Conservation (phyloP, 176 grass and related monocot genomes). For the Oryza punctata region DNA sequence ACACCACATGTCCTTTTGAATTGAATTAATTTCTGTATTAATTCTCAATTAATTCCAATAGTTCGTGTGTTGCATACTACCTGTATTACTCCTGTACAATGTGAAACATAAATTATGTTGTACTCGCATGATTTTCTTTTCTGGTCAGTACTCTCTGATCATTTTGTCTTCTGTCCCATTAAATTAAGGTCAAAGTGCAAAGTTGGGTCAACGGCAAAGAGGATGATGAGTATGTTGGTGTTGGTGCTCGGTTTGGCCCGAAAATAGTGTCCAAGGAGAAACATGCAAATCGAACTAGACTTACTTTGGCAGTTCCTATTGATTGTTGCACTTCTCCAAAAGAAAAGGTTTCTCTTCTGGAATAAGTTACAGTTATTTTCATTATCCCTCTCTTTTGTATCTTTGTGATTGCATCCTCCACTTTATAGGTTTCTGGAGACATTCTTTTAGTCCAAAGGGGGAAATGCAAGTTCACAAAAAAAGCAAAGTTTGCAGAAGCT, state of each 20-base stretch:
- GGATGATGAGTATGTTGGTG: constrained; percentile 78
- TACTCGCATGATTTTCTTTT: neutral
- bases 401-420: neutral
- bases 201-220: constrained; percentile 73
- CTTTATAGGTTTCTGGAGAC: constrained; percentile 68
- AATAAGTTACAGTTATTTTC: neutral
- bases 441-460: constrained; percentile 79
- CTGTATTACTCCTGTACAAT: neutral
- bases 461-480: constrained; percentile 87
- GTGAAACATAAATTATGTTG: neutral
- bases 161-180: neutral
- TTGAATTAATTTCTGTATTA: neutral
- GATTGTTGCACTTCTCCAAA: constrained; percentile 63
- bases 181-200: constrained; percentile 89
- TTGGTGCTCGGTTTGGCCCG: constrained; percentile 85
- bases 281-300: constrained; percentile 62
- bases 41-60: neutral
- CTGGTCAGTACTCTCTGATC: neutral
- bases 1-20: neutral
- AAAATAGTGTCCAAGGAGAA: constrained; percentile 94
- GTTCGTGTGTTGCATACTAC: neutral
- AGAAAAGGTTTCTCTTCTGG: constrained; percentile 47
- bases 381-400: neutral
- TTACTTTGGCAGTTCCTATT: constrained; percentile 70
- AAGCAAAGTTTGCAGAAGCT: constrained; percentile 84